A percentile compares a stretch with the other conserved stretches of the same genome.
Evolutionary conservation across 495 filamentous ascomycete genomes (phyloP).

Genomic region (Penicillium flavigenum): DNA sequence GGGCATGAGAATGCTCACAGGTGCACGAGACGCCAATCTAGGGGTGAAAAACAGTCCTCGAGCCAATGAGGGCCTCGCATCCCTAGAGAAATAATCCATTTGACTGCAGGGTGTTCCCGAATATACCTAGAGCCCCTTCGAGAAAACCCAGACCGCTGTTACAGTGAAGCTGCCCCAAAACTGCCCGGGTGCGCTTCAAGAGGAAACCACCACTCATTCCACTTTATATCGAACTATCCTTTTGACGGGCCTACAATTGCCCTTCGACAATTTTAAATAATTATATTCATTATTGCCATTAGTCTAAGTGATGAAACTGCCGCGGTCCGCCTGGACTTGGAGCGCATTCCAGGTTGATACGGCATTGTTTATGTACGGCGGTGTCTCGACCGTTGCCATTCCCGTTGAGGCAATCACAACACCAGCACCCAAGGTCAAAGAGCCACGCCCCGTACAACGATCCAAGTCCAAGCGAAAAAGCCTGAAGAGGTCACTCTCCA

Average conservation of each 20-base stretch:
- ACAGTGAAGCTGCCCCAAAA: not conserved
- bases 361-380: constrained; percentile 32
- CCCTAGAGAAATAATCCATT: constrained; percentile 3
- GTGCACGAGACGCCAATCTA: constrained; percentile 21
- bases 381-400: constrained; percentile 23
- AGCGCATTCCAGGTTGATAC: constrained; percentile 34
- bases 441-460: not conserved
- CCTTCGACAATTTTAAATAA: not conserved
- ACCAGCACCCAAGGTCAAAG: constrained; percentile 10
- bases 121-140: not conserved
- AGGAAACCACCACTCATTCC: not conserved
- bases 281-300: constrained; percentile 10
- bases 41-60: constrained; percentile 21
- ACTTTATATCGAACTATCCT: not conserved
- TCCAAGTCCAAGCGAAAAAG: constrained; percentile 15
- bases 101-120: not conserved
- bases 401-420: constrained; percentile 21
- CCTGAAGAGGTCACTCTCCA: constrained; percentile 17
- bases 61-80: constrained; percentile 12
- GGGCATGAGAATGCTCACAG: constrained; percentile 20
- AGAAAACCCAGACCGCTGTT: not conserved
- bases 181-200: not conserved
- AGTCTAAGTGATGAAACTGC: constrained; percentile 23
- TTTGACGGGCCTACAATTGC: not conserved
- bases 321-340: constrained; percentile 23